These are phyloP conservation scores for Liquidambar formosana DNA, from an alignment of 164 flowering plant genomes.

Conservation along the genomic window DNA sequence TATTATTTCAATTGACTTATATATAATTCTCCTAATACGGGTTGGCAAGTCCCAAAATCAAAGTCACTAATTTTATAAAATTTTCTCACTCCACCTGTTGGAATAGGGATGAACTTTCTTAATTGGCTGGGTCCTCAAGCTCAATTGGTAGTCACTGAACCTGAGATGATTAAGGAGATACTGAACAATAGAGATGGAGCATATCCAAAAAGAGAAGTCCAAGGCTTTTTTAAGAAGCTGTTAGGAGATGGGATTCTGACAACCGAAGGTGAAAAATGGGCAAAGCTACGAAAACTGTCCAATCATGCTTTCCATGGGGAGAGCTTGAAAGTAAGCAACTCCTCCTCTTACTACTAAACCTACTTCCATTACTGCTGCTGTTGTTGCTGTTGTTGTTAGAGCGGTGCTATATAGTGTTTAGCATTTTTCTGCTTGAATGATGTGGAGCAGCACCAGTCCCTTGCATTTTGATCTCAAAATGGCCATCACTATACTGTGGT, in stretches of 20 bases:
- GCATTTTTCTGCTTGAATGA: too few species aligned
- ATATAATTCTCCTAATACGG: too few species aligned
- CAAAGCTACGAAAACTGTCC: constrained; percentile 32
- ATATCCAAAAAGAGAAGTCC: constrained; percentile 21
- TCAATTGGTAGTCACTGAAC: constrained; percentile 32
- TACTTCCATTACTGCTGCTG: constrained; percentile 2
- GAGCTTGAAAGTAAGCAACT: constrained; percentile 32
- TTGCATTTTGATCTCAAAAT: too few species aligned
- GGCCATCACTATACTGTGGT: too few species aligned
- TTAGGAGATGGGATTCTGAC: constrained; percentile 43
- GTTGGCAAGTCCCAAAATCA: too few species aligned
- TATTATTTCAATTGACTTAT: neutral
- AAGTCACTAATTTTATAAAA: too few species aligned
- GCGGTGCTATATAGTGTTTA: too few species aligned
- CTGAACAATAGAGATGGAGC: constrained; percentile 26
- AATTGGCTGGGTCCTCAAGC: constrained; percentile 36
- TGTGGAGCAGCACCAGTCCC: too few species aligned
- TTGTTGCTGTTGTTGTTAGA: too few species aligned
- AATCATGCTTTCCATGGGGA: constrained; percentile 42
- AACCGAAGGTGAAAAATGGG: constrained; percentile 45
- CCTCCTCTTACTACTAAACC: neutral
- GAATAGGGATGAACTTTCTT: constrained; percentile 31
- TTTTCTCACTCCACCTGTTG: too few species aligned
- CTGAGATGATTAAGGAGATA: constrained; percentile 41
- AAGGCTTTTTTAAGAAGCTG: constrained; percentile 24